Evolutionary conservation across 805 yeast genomes (phyloP).

Genomic region (Nakazawaea siamensis): DNA sequence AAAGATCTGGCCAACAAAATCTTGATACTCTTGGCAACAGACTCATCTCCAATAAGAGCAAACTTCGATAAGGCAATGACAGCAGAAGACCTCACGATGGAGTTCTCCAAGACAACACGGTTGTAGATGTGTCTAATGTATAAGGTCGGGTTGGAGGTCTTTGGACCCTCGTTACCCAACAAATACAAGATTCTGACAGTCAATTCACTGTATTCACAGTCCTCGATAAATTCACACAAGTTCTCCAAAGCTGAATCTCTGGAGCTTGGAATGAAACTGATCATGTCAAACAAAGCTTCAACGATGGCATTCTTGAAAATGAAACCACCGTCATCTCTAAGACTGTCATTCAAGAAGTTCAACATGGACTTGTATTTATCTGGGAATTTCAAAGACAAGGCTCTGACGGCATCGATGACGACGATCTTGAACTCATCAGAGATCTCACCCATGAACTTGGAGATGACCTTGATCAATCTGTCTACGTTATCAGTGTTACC

Average conservation of each 20-base stretch:
- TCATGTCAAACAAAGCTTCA: slow-evolving; percentile 88
- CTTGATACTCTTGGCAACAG: slow-evolving; percentile 58
- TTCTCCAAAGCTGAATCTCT: slow-evolving; percentile 77
- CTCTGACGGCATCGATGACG: slow-evolving; percentile 90
- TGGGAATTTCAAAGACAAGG: slow-evolving; percentile 89
- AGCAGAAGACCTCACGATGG: slow-evolving; percentile 93
- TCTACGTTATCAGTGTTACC: slow-evolving; percentile 89
- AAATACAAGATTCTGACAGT: slow-evolving; percentile 88
- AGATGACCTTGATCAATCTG: slow-evolving; percentile 77
- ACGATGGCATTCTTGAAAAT: slow-evolving; percentile 80
- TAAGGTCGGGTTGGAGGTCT: slow-evolving; percentile 74
- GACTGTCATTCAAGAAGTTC: slow-evolving; percentile 69
- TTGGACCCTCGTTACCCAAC: slow-evolving; percentile 92
- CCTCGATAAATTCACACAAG: slow-evolving; percentile 95
- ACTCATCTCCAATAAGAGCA: slow-evolving; percentile 67
- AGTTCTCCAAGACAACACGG: slow-evolving; percentile 92
- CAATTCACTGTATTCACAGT: slow-evolving; percentile 92
- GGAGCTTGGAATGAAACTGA: slow-evolving; percentile 78
- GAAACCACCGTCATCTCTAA: slow-evolving; percentile 88
- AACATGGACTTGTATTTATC: slow-evolving; percentile 79
- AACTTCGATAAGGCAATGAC: slow-evolving; percentile 88
- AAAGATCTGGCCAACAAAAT: slow-evolving; percentile 77
- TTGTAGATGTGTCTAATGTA: slow-evolving; percentile 95
- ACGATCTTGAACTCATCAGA: slow-evolving; percentile 93
- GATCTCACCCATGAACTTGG: slow-evolving; percentile 85